These are phyloP conservation scores for Aspergillus japonicus DNA, from an alignment of 2,329 filamentous ascomycete genomes.

Conservation along the genomic window DNA sequence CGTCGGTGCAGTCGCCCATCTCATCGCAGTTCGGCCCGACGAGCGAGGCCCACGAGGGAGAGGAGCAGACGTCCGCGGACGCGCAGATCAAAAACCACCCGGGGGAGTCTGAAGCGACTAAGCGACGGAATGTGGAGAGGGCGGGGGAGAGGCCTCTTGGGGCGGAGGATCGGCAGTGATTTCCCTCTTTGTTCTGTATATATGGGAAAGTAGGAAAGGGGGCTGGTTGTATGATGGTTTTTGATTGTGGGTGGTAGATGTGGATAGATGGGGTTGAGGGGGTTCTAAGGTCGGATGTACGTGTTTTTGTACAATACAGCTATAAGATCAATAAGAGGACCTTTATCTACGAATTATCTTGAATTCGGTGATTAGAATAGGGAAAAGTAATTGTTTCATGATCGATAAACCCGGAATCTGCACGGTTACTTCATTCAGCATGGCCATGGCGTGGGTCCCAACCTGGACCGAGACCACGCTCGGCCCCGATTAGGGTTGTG, in stretches of 20 bases:
- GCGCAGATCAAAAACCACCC: conserved; percentile 11
- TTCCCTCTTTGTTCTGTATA: neutral
- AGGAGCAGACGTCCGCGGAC: conserved; percentile 10
- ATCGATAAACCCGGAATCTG: no score
- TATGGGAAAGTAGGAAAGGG: neutral
- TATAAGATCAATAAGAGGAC: no score
- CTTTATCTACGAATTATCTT: no score
- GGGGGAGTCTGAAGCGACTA: neutral
- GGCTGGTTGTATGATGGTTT: neutral
- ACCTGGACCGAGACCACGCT: no score
- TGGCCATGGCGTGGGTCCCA: neutral
- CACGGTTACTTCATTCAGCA: neutral
- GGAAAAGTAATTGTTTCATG: no score
- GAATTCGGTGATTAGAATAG: no score
- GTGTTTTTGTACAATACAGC: no score
- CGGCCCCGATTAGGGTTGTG: neutral
- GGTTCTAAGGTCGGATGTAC: no score
- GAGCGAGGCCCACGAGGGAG: conserved; percentile 14
- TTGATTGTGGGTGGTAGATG: neutral
- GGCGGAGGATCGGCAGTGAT: conserved; percentile 7
- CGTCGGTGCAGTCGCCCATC: conserved; percentile 4
- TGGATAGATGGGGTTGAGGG: no score
- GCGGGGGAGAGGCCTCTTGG: conserved; percentile 6
- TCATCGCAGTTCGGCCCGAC: neutral
- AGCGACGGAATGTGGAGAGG: conserved; percentile 9